These are phyloP conservation scores for Colletotrichum salicis DNA, from an alignment of 2,329 filamentous ascomycete species.

Conservation along the genomic window DNA sequence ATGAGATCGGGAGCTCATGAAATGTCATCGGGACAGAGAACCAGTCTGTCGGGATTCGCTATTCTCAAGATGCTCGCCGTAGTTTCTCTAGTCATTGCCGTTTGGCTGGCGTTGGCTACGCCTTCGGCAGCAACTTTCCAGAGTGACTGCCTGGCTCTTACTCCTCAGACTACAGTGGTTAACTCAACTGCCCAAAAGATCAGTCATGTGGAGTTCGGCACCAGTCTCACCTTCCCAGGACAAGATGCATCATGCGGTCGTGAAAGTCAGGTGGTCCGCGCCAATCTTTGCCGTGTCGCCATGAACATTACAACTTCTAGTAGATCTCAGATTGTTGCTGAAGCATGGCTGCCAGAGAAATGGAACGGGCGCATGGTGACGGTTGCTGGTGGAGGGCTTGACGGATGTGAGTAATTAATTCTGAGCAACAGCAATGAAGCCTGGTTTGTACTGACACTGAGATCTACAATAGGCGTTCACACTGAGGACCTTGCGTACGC, in stretches of 20 bases:
- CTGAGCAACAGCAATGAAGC: not conserved
- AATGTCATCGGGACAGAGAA: not conserved
- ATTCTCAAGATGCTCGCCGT: not conserved
- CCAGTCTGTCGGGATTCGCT: not conserved
- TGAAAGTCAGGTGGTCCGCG: conserved; percentile 29
- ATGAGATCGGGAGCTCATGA: not conserved
- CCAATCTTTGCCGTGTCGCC: conserved; percentile 42
- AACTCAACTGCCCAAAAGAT: conserved; percentile 41
- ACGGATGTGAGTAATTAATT: conserved; percentile 49
- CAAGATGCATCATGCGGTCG: conserved; percentile 47
- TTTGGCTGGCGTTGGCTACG: not conserved
- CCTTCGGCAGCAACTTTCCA: not conserved
- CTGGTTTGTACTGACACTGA: not conserved
- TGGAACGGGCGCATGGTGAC: conserved; percentile 59
- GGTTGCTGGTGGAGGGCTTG: conserved; percentile 60
- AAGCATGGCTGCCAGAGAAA: conserved; percentile 58
- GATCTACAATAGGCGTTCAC: conserved; percentile 47
- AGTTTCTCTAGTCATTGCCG: not conserved
- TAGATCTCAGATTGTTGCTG: conserved; percentile 54
- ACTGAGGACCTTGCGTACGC: conserved; percentile 60
- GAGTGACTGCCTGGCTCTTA: conserved; percentile 26
- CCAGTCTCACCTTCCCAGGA: conserved; percentile 45
- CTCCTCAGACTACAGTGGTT: conserved; percentile 14
- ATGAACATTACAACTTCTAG: conserved; percentile 43
- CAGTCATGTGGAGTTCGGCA: conserved; percentile 38